Evolutionary conservation across 1,139 yeast species (phyloP).

Genomic region (Meyerozyma guilliermondii): DNA sequence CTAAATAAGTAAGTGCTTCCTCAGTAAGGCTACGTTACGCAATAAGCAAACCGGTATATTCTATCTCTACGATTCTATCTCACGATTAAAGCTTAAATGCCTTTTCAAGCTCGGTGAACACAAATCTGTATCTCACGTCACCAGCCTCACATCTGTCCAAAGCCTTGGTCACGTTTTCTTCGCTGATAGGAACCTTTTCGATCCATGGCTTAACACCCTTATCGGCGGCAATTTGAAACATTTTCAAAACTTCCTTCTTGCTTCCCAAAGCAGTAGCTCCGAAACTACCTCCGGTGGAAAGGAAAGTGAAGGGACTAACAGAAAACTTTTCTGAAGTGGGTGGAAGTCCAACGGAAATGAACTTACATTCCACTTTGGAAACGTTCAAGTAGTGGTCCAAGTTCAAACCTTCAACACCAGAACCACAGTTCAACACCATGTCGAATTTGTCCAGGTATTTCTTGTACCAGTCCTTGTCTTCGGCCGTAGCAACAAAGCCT

Average conservation of each 20-base stretch:
- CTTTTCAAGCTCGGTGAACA: slow-evolving; percentile 12
- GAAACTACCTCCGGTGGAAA: slow-evolving; percentile 27
- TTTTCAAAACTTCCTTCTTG: slow-evolving; percentile 29
- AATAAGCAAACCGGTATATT: too few relatives aligned
- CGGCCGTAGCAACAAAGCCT: slow-evolving; percentile 35
- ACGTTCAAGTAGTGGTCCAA: slow-evolving; percentile 26
- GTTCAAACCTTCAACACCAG: slow-evolving; percentile 32
- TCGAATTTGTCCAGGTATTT: slow-evolving; percentile 35
- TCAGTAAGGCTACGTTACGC: too few relatives aligned
- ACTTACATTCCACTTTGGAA: slow-evolving; percentile 40
- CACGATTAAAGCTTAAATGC: slow-evolving; percentile 5
- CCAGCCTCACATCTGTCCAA: slow-evolving; percentile 25
- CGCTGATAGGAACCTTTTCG: slow-evolving; percentile 34
- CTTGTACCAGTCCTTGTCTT: slow-evolving; percentile 29
- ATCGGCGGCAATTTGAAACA: slow-evolving; percentile 38
- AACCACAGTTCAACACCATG: slow-evolving; percentile 45
- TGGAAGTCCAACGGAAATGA: slow-evolving; percentile 55
- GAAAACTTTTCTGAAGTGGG: slow-evolving; percentile 26
- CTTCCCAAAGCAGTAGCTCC: slow-evolving; percentile 34
- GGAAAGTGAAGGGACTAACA: slow-evolving; percentile 41
- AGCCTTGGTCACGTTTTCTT: slow-evolving; percentile 25
- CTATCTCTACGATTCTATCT: too few relatives aligned
- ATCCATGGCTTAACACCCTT: slow-evolving; percentile 38
- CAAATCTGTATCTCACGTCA: slow-evolving; percentile 19
- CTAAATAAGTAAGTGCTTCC: too few relatives aligned